Evolutionary conservation across 192 early-diverging fungal species (phyloP).

Genomic region (Lobosporangium transversale): DNA sequence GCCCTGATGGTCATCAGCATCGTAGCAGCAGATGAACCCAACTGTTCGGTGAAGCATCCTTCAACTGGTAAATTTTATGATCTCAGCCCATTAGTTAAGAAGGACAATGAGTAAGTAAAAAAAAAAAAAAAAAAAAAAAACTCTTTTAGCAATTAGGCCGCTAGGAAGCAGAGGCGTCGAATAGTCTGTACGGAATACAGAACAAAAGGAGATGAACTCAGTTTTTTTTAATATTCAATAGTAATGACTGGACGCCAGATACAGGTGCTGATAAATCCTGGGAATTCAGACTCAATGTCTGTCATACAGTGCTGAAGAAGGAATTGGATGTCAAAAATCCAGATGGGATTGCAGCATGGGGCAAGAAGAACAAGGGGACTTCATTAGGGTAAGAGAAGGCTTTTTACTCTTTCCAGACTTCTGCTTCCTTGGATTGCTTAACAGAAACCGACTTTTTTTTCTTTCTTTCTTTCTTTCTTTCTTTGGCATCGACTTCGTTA

Average conservation of each 20-base stretch:
- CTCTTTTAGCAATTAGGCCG: too few species aligned
- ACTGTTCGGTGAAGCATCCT: constrained; percentile 45
- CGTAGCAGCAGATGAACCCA: constrained; percentile 28
- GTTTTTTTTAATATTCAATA: too few species aligned
- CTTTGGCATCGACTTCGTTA: constrained; percentile 5
- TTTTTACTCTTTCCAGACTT: too few species aligned
- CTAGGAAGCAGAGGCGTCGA: too few species aligned
- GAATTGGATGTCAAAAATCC: constrained; percentile 43
- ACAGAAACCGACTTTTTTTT: too few species aligned
- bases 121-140: too few species aligned
- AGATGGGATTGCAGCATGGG: constrained; percentile 36
- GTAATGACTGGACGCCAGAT: constrained; percentile 38
- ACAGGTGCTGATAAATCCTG: constrained; percentile 22
- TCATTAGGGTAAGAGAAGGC: constrained; percentile 39
- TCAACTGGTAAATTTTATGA: constrained; percentile 39
- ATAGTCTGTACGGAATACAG: too few species aligned
- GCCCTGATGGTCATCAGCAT: not conserved
- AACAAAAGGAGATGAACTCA: too few species aligned
- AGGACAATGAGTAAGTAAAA: constrained; percentile 41
- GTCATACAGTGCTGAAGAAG: constrained; percentile 26
- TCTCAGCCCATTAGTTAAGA: constrained; percentile 36
- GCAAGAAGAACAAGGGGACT: constrained; percentile 35
- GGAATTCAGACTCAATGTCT: constrained; percentile 35
- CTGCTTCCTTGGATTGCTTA: too few species aligned
- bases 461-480: too few species aligned